phyloP scores from a whole-genome alignment of 2,329 filamentous ascomycete species.

The Blumeriella jaapii region DNA sequence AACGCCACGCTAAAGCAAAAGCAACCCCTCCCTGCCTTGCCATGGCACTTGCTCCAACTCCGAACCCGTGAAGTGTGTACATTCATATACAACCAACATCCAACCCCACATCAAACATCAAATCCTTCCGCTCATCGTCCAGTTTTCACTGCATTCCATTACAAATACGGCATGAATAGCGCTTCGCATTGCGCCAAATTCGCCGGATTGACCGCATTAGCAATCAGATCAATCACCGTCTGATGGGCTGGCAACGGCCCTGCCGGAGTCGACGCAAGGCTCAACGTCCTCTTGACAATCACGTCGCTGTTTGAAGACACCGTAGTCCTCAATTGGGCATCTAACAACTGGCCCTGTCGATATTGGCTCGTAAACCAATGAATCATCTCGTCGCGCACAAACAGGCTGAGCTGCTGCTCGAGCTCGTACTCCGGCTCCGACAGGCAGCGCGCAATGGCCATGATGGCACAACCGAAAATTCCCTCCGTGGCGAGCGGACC shows the following conservation, averaged over 20 bases:
- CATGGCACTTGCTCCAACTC: slow-evolving; percentile 3
- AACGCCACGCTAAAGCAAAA: slow-evolving; percentile 18
- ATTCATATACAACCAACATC: background rate
- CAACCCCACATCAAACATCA: background rate
- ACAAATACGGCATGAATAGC: slow-evolving; percentile 96
- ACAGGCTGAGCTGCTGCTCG: slow-evolving; percentile 88
- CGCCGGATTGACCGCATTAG: slow-evolving; percentile 84
- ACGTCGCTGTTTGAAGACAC: slow-evolving; percentile 81
- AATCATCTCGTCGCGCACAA: slow-evolving; percentile 95
- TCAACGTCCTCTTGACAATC: slow-evolving; percentile 82
- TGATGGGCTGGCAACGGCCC: slow-evolving; percentile 89
- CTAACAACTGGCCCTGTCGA: slow-evolving; percentile 45
- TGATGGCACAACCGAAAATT: slow-evolving; percentile 87
- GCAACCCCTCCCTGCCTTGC: too few relatives aligned
- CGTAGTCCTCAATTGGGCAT: slow-evolving; percentile 55
- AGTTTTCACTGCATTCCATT: slow-evolving; percentile 19
- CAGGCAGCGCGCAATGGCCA: slow-evolving; percentile 90
- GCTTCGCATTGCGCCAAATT: slow-evolving; percentile 82
- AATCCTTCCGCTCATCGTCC: background rate
- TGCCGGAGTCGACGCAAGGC: slow-evolving; percentile 59
- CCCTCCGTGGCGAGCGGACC: slow-evolving; percentile 92
- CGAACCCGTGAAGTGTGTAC: background rate
- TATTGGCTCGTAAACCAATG: slow-evolving; percentile 86
- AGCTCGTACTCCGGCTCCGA: slow-evolving; percentile 83
- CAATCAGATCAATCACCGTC: slow-evolving; percentile 88